phyloP scores from a whole-genome alignment of 306 rosid genomes.

The Carpinus fangiana region DNA sequence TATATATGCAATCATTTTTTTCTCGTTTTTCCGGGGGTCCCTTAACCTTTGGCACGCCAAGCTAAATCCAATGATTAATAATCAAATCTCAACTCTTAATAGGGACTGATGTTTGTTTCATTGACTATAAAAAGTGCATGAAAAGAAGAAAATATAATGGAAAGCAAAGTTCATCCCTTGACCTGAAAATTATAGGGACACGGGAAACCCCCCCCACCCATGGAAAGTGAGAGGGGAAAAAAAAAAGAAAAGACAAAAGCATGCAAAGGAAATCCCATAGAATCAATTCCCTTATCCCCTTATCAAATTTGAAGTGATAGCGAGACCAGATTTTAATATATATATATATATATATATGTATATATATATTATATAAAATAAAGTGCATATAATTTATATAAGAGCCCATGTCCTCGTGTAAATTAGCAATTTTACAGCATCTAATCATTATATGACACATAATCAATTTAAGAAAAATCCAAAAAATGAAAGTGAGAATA shows the following conservation, averaged over 20 bases:
- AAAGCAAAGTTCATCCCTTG: constrained; percentile 17
- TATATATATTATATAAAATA: too few relatives aligned
- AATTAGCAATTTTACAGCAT: too few relatives aligned
- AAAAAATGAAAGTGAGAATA: too few relatives aligned
- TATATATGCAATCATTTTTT: background rate
- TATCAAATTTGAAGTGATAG: too few relatives aligned
- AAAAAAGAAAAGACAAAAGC: background rate
- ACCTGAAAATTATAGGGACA: constrained; percentile 5
- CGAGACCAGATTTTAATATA: too few relatives aligned
- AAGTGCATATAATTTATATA: too few relatives aligned
- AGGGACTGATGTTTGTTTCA: constrained; percentile 15
- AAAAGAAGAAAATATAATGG: background rate
- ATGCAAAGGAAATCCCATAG: too few relatives aligned
- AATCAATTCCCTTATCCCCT: too few relatives aligned
- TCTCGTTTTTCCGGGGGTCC: background rate
- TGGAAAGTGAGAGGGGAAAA: background rate
- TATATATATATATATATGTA: too few relatives aligned
- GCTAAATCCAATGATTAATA: constrained; percentile 31
- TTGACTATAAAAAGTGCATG: constrained; percentile 21
- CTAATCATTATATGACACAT: too few relatives aligned
- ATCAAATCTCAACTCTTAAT: constrained; percentile 7
- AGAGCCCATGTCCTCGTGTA: too few relatives aligned
- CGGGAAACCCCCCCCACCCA: background rate
- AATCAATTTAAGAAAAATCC: too few relatives aligned
- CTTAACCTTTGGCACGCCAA: constrained; percentile 34